These are phyloP conservation scores for Phialophora macrospora DNA, from an alignment of 2,329 filamentous ascomycete species.

Conservation along the genomic window DNA sequence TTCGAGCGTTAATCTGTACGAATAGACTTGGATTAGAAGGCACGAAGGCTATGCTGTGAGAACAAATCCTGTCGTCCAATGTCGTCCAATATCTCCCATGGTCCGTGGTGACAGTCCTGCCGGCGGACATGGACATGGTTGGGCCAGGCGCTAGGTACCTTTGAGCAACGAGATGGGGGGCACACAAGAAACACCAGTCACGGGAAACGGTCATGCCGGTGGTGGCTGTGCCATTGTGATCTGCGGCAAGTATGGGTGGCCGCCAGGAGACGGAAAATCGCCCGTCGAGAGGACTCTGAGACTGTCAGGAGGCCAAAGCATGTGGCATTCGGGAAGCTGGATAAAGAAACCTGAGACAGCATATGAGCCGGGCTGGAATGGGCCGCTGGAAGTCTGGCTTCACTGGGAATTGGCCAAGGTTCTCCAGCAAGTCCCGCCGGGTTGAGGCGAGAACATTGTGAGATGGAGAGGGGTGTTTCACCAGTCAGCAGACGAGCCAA, in stretches of 20 bases:
- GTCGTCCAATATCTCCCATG: too few relatives aligned
- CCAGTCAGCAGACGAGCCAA: constrained; percentile 30
- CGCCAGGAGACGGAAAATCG: constrained; percentile 20
- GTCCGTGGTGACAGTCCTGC: background rate
- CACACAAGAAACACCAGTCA: constrained; percentile 13
- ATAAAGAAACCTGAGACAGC: constrained; percentile 29
- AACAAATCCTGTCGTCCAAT: background rate
- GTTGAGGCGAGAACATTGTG: constrained; percentile 20
- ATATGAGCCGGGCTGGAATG: constrained; percentile 10
- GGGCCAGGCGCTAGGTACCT: background rate
- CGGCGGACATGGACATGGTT: background rate
- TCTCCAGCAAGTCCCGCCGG: constrained; percentile 22
- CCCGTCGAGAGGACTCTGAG: constrained; percentile 27
- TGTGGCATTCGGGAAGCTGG: constrained; percentile 19
- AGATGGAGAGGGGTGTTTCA: constrained; percentile 27
- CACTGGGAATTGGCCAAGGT: constrained; percentile 6
- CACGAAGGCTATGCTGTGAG: constrained; percentile 1
- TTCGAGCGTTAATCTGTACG: background rate
- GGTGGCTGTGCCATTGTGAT: constrained; percentile 30
- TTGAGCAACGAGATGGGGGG: background rate
- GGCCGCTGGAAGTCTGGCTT: constrained; percentile 11
- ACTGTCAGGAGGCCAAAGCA: constrained; percentile 32
- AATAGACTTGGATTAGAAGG: constrained; percentile 1
- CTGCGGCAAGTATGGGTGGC: constrained; percentile 30
- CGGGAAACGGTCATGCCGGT: constrained; percentile 18